Conservation (phyloP, 2,329 filamentous ascomycete genomes). For the Colletotrichum somersetense region DNA sequence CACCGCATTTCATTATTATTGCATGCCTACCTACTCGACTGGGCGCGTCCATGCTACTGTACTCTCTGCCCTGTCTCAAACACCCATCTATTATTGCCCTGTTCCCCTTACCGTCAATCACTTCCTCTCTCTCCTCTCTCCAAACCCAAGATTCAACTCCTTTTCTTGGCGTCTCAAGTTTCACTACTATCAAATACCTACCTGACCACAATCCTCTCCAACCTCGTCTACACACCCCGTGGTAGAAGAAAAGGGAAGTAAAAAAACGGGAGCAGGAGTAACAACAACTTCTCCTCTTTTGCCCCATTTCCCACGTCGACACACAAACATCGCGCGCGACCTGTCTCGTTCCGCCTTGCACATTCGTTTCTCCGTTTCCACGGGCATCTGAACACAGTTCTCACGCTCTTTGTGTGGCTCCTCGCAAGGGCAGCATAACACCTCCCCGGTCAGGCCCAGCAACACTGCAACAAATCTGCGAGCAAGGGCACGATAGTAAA, state of each 20-base stretch:
- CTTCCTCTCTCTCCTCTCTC: constrained; percentile 2
- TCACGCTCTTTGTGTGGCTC: neutral
- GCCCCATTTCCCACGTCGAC: constrained; percentile 13
- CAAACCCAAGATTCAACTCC: constrained; percentile 30
- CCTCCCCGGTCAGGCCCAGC: constrained; percentile 9
- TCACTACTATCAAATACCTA: constrained; percentile 20
- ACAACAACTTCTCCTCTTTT: constrained; percentile 5
- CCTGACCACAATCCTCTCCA: neutral
- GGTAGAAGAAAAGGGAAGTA: neutral
- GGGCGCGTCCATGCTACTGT: neutral
- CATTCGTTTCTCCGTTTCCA: constrained; percentile 28
- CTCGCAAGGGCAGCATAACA: constrained; percentile 34
- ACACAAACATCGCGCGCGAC: constrained; percentile 1
- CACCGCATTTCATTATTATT: constrained; percentile 13
- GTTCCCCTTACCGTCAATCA: constrained; percentile 8
- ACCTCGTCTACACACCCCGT: constrained; percentile 20
- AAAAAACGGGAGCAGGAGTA: constrained; percentile 7
- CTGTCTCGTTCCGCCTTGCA: constrained; percentile 30
- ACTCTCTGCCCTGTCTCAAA: neutral
- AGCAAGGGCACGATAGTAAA: constrained; percentile 25
- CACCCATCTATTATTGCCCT: neutral
- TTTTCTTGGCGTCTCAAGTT: constrained; percentile 38
- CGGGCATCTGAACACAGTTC: constrained; percentile 12
- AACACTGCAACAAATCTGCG: constrained; percentile 6
- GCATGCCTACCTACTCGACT: neutral